These are phyloP conservation scores for Trichoderma breve DNA, from an alignment of 2,329 filamentous ascomycete genomes.

Conservation along the genomic window DNA sequence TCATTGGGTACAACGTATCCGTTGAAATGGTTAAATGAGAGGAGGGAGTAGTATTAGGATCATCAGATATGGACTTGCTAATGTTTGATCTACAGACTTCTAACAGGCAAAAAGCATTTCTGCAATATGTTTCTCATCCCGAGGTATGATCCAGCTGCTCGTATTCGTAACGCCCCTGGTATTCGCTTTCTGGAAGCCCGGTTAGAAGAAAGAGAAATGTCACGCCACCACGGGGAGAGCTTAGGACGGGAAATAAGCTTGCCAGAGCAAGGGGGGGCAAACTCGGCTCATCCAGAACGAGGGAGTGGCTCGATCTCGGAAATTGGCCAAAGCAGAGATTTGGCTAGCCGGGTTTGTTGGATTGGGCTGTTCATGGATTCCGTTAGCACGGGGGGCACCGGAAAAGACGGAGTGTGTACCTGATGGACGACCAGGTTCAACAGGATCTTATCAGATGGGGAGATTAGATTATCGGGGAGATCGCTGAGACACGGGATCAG, in stretches of 20 bases:
- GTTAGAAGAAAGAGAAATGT: neutral
- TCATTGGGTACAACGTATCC: neutral
- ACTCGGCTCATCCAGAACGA: neutral
- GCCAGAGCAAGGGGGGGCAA: neutral
- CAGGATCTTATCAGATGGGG: constrained; percentile 13
- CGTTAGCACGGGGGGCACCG: neutral
- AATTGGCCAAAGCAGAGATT: neutral
- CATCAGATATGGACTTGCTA: neutral
- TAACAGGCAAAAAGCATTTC: neutral
- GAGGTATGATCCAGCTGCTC: neutral
- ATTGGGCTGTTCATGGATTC: neutral
- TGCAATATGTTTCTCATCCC: neutral
- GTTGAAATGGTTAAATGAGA: neutral
- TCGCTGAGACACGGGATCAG: neutral
- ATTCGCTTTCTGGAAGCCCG: neutral
- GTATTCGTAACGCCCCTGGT: neutral
- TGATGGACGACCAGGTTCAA: neutral
- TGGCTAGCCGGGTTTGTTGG: neutral
- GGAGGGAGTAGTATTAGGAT: neutral
- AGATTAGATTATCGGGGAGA: constrained; percentile 12
- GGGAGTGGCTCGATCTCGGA: neutral
- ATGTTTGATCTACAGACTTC: neutral
- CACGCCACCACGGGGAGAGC: neutral
- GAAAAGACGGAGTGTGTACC: neutral
- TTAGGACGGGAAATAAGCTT: neutral